These are phyloP conservation scores for Cryptococcus depauperatus DNA, from an alignment of 1,284 basidiomycete species.

Conservation along the genomic window DNA sequence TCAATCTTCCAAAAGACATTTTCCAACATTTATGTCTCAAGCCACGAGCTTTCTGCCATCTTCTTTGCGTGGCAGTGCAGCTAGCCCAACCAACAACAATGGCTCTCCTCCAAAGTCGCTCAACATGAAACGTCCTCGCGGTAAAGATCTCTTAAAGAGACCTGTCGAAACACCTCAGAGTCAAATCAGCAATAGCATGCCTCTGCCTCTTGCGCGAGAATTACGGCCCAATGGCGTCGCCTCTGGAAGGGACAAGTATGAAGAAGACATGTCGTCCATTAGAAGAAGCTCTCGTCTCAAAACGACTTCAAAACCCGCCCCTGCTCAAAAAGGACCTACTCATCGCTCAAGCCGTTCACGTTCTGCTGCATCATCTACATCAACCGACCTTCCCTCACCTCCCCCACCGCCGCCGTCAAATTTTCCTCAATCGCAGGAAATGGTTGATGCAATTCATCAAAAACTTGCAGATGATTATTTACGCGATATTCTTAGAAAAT, in stretches of 20 bases:
- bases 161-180: slow-evolving; percentile 18
- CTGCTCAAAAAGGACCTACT: slow-evolving; percentile 1
- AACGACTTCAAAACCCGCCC: slow-evolving; percentile 14
- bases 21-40: slow-evolving; percentile 31
- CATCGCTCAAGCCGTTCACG: slow-evolving; percentile 26
- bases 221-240: slow-evolving; percentile 17
- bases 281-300: slow-evolving; percentile 36
- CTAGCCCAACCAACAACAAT: slow-evolving; percentile 18
- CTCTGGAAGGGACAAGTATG: slow-evolving; percentile 1
- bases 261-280: slow-evolving; percentile 18
- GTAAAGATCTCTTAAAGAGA: slow-evolving; percentile 18
- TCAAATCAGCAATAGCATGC: slow-evolving; percentile 5
- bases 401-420: slow-evolving; percentile 42
- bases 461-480: slow-evolving; percentile 72
- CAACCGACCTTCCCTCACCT: slow-evolving; percentile 54
- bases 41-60: slow-evolving; percentile 16
- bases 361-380: slow-evolving; percentile 52
- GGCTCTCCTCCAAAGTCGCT: slow-evolving; percentile 31
- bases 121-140: slow-evolving; percentile 40
- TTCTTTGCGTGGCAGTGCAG: slow-evolving; percentile 14
- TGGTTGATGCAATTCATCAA: slow-evolving; percentile 47
- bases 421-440: background rate
- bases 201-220: slow-evolving; percentile 11
- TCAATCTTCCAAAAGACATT: slow-evolving; percentile 21
- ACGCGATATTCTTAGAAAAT: slow-evolving; percentile 68